Evolutionary conservation across 192 early-diverging fungal species (phyloP).

Genomic region (Mortierella hygrophila): DNA sequence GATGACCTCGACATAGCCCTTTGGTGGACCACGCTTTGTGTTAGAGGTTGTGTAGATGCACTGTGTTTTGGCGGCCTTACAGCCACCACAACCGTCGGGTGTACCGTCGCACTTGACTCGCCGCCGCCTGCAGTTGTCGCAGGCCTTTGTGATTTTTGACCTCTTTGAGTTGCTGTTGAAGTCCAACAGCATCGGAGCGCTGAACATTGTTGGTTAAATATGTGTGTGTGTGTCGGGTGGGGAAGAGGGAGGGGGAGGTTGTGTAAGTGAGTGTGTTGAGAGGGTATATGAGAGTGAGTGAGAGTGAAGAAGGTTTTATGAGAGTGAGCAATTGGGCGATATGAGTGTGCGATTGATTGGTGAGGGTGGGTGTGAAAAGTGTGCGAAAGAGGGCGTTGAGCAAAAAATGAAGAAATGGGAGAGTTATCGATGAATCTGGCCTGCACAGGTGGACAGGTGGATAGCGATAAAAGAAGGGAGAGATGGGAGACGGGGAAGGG

Average conservation of each 20-base stretch:
- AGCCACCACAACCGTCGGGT: slow-evolving; percentile 72
- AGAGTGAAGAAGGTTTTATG: neutral
- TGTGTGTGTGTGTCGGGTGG: neutral
- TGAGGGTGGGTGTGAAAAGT: neutral
- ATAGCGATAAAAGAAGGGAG: neutral
- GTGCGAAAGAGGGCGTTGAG: neutral
- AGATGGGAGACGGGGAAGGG: neutral
- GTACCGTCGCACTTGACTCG: slow-evolving; percentile 79
- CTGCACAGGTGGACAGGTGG: neutral
- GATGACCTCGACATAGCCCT: slow-evolving; percentile 81
- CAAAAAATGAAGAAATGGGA: neutral
- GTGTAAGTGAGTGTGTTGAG: neutral
- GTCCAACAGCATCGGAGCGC: slow-evolving; percentile 48
- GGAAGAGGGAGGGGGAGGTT: neutral
- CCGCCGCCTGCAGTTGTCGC: slow-evolving; percentile 75
- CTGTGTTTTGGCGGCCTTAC: slow-evolving; percentile 65
- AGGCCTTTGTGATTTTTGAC: slow-evolving; percentile 58
- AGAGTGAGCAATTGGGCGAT: neutral
- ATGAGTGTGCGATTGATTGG: neutral
- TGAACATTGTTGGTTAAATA: slow-evolving; percentile 36
- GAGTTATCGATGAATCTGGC: neutral
- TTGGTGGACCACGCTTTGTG: slow-evolving; percentile 80
- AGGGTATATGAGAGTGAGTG: neutral
- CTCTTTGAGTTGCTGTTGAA: slow-evolving; percentile 52
- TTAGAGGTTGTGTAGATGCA: slow-evolving; percentile 75